Evolutionary conservation across 164 flowering plant species (phyloP).

Genomic region (Stephania yunnanensis): DNA sequence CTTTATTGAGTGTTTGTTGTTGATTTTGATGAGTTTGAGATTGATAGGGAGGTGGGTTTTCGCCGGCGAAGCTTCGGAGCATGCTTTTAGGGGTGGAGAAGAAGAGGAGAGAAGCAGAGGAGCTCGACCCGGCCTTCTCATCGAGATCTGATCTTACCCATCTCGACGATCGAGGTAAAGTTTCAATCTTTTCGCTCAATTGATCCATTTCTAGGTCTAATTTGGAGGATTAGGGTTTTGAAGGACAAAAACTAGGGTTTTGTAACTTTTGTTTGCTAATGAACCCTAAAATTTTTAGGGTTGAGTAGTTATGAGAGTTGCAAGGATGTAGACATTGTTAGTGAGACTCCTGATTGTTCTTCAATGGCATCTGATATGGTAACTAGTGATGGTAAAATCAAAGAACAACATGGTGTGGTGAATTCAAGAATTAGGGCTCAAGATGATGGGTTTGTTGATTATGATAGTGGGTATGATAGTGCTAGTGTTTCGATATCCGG

Average conservation of each 20-base stretch:
- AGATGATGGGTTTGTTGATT: conserved; percentile 41
- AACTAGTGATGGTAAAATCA: conserved; percentile 31
- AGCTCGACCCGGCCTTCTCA: conserved; percentile 38
- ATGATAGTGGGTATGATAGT: conserved; percentile 41
- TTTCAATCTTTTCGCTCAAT: too few relatives aligned
- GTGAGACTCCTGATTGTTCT: conserved; percentile 45
- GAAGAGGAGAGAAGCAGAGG: conserved; percentile 52
- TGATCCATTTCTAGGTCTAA: too few relatives aligned
- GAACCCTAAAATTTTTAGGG: conserved; percentile 19
- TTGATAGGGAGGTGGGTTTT: conserved; percentile 51
- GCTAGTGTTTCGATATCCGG: conserved; percentile 26
- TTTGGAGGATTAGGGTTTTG: too few relatives aligned
- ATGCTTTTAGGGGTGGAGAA: conserved; percentile 62
- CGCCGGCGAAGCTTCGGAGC: conserved; percentile 68
- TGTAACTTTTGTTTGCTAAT: too few relatives aligned
- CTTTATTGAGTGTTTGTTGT: conserved; percentile 4
- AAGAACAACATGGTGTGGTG: conserved; percentile 25
- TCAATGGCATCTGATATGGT: conserved; percentile 22
- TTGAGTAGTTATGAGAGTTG: conserved; percentile 38
- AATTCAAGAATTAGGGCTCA: conserved; percentile 38
- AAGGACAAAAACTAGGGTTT: too few relatives aligned
- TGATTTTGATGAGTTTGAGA: conserved; percentile 4
- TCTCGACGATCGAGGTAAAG: conserved; percentile 38
- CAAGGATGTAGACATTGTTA: conserved; percentile 75
- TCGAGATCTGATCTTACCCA: conserved; percentile 41